A percentile compares a stretch with the other conserved stretches of the same genome.
Evolutionary conservation across 306 rosid genomes (phyloP).

Genomic region (Pueraria montana): DNA sequence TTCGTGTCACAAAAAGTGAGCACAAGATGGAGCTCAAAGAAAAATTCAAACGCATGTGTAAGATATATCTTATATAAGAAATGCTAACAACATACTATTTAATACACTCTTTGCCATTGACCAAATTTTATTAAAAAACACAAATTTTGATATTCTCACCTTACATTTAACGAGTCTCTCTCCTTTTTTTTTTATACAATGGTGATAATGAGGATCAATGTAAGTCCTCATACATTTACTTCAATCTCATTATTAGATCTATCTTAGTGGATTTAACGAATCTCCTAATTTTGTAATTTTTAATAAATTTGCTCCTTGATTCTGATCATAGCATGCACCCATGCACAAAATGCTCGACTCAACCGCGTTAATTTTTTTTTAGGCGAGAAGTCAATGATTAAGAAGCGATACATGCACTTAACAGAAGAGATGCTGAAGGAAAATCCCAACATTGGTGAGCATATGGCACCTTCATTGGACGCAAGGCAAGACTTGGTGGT

Average conservation of each 20-base stretch:
- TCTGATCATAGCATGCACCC: neutral
- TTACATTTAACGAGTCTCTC: too few relatives aligned
- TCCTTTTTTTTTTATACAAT: too few relatives aligned
- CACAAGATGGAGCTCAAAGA: conserved; percentile 44
- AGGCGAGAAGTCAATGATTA: conserved; percentile 53
- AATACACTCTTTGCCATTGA: too few relatives aligned
- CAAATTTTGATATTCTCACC: too few relatives aligned
- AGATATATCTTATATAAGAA: neutral
- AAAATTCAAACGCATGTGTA: conserved; percentile 56
- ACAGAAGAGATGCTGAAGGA: conserved; percentile 44
- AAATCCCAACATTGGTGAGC: conserved; percentile 39
- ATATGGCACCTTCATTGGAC: conserved; percentile 52
- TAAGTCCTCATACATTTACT: too few relatives aligned
- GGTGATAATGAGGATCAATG: too few relatives aligned
- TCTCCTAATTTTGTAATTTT: too few relatives aligned
- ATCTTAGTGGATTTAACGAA: too few relatives aligned
- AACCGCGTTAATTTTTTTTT: neutral
- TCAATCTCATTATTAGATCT: too few relatives aligned
- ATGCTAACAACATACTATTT: too few relatives aligned
- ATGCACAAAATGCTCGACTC: neutral
- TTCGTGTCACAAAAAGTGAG: conserved; percentile 70
- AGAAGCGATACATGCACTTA: conserved; percentile 50
- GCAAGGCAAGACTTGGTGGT: conserved; percentile 55
- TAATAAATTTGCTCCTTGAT: too few relatives aligned
- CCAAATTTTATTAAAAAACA: too few relatives aligned